These are phyloP conservation scores for Gremmenia infestans DNA, from an alignment of 2,329 filamentous ascomycete species.

Conservation along the genomic window DNA sequence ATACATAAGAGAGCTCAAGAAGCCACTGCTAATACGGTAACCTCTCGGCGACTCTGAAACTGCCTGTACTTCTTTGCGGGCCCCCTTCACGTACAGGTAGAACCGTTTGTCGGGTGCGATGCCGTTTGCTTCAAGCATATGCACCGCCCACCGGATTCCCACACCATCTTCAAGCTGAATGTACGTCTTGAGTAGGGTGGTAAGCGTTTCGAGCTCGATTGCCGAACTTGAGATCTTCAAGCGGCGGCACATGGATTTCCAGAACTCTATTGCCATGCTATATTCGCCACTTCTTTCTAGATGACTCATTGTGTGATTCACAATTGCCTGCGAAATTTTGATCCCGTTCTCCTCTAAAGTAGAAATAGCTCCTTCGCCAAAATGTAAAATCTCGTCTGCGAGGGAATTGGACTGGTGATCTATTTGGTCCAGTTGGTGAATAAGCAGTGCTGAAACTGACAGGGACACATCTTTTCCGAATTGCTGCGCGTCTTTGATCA, in stretches of 20 bases:
- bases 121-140: constrained; percentile 19
- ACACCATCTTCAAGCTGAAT: constrained; percentile 17
- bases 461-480: constrained; percentile 15
- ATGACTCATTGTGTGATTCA: constrained; percentile 25
- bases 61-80: constrained; percentile 7
- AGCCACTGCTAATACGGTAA: constrained; percentile 6
- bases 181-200: constrained; percentile 26
- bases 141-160: constrained; percentile 27
- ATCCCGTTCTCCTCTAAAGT: constrained; percentile 19
- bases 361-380: constrained; percentile 14
- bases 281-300: constrained; percentile 18
- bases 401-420: background rate
- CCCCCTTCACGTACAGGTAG: constrained; percentile 15
- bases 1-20: constrained; percentile 11
- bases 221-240: constrained; percentile 8
- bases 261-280: constrained; percentile 26
- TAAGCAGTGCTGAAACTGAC: constrained; percentile 21
- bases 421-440: constrained; percentile 20
- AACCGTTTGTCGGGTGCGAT: constrained; percentile 23
- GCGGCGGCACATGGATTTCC: constrained; percentile 21
- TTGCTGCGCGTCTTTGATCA: constrained; percentile 22
- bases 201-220: constrained; percentile 22
- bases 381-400: background rate
- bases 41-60: background rate
- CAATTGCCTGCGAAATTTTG: constrained; percentile 17